These are phyloP conservation scores for Mycena floridula DNA, from an alignment of 768 basidiomycete genomes.

Conservation along the genomic window DNA sequence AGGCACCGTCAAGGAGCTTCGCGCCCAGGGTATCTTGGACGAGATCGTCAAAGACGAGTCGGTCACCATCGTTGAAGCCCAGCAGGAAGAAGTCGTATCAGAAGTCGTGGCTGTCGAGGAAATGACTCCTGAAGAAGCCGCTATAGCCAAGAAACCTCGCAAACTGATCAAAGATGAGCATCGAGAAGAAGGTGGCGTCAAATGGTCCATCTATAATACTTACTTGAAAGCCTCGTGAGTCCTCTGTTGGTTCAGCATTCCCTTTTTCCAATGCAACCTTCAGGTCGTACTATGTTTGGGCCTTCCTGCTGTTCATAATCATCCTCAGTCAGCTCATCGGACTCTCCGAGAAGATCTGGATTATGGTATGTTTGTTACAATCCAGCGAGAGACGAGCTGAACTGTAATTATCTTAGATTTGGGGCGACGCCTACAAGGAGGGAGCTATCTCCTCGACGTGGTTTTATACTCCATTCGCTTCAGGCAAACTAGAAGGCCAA, in stretches of 20 bases:
- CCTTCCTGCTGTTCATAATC: conserved; percentile 41
- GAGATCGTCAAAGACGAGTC: conserved; percentile 48
- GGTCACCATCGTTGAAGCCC: conserved; percentile 38
- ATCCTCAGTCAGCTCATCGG: conserved; percentile 46
- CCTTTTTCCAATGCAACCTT: background rate
- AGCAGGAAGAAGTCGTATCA: conserved; percentile 36
- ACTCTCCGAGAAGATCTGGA: conserved; percentile 66
- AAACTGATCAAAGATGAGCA: conserved; percentile 81
- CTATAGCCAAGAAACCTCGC: conserved; percentile 41
- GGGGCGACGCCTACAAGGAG: conserved; percentile 59
- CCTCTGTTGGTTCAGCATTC: background rate
- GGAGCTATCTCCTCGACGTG: conserved; percentile 1
- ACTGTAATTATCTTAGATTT: conserved; percentile 32
- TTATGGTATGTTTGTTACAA: conserved; percentile 40
- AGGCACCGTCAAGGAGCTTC: conserved; percentile 62
- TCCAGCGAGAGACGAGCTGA: background rate
- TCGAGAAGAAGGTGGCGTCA: conserved; percentile 74
- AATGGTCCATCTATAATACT: conserved; percentile 63
- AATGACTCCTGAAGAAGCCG: conserved; percentile 22
- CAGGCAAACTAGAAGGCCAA: too few relatives aligned
- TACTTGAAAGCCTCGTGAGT: conserved; percentile 71
- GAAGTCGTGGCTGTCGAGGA: conserved; percentile 20
- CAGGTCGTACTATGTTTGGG: conserved; percentile 69
- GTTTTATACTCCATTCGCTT: too few relatives aligned
- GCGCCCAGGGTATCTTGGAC: conserved; percentile 54